phyloP scores from a whole-genome alignment of 129 eudicot genomes.

The Lactuca sativa region DNA sequence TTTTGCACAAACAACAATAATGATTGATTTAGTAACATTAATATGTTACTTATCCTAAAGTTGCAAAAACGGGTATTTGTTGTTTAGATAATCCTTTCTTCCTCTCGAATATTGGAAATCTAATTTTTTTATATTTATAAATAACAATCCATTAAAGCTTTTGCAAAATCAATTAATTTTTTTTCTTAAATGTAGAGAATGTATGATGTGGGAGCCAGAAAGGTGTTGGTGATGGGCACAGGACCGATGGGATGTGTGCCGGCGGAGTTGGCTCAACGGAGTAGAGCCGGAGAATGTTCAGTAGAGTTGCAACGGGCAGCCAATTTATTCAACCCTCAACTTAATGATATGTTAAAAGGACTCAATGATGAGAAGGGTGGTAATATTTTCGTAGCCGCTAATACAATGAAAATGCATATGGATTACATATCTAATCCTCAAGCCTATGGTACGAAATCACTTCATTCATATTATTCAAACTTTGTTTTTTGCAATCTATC shows the following conservation, averaged over 20 bases:
- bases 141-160: no score
- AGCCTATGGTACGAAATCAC: constrained; percentile 46
- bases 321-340: constrained; percentile 57
- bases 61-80: no score
- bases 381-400: constrained; percentile 58
- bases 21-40: neutral
- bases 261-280: constrained; percentile 62
- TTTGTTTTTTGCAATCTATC: neutral
- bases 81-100: no score
- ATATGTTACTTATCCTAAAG: no score
- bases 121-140: no score
- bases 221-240: constrained; percentile 72
- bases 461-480: neutral
- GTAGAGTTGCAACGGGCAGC: constrained; percentile 58
- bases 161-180: neutral
- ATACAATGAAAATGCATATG: constrained; percentile 54
- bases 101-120: no score
- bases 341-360: constrained; percentile 32
- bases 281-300: constrained; percentile 58
- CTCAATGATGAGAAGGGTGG: constrained; percentile 52
- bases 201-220: constrained; percentile 49
- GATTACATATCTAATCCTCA: constrained; percentile 63
- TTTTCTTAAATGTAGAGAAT: constrained; percentile 40
- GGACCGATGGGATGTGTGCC: constrained; percentile 90
- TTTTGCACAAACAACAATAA: constrained; percentile 1